Base-by-base conservation (phyloP, 768 basidiomycete species). In the Tulasnella calospora region DNA sequence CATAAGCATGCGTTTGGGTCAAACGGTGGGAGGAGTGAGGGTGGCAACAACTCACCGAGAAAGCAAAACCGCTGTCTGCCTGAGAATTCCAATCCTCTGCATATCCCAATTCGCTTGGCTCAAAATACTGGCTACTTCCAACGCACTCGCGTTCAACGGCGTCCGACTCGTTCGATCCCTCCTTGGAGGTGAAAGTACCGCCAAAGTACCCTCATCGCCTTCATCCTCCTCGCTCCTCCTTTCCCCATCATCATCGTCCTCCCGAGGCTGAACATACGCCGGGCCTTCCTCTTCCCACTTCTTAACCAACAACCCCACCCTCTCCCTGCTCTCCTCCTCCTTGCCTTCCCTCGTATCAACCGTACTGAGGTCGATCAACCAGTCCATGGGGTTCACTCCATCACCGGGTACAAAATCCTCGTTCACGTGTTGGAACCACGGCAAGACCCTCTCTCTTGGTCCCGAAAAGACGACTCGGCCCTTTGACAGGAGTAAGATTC, bases 401-500 rank as follows among this genome's bases (percentile, higher is more conserved):
- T 80, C 78, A 71, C 82, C 82, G 3, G 83, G 82, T 23, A 82
- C 79, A 27, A 57, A 67, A 2, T 81, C 74, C 74, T 83, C 82
- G 0, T 86, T 86, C 35, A 84, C 81, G 12, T 79, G 73, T 9
- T 80, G 80, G 61, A 88, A 88, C 83, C 86, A 86, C 13, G 82
- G 81, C 0, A 88, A 81, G 38, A 80, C 82, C 9, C 38, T 35
- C 30, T 40, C 23, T 19, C 69, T 13, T 4, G 57, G 78, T 1
- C 79, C 79, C 27, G 41, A 57, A 41, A 86, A 84, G 83, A 89
- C 78, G 71, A 85, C 84, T 70, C 55, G 27, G 0, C 91, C 91
- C 44, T 86, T 86, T 0, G 90, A 85, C 17, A 93, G 86, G 33
- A 93, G 84, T 40, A 90, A 83, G 17, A 92, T 84, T 41, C 88